phyloP scores from a whole-genome alignment of 805 yeast genomes.

The Metschnikowia matae region DNA sequence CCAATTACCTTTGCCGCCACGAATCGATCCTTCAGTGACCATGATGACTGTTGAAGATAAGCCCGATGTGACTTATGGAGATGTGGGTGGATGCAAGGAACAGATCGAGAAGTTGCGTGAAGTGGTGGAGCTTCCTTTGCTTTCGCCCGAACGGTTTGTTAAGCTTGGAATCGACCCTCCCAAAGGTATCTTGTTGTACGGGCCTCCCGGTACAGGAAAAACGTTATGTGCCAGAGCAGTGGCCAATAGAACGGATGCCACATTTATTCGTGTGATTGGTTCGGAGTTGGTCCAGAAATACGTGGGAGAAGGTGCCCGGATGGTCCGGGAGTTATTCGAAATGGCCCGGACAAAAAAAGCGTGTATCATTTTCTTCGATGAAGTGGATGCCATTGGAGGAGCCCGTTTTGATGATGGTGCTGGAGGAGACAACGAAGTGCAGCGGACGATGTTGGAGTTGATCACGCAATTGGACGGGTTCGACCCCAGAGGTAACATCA shows the following conservation, averaged over 20 bases:
- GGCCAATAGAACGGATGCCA: conserved; percentile 98
- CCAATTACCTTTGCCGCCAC: conserved; percentile 94
- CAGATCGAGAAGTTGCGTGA: conserved; percentile 65
- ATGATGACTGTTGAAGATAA: conserved; percentile 99
- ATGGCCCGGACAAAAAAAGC: conserved; percentile 99
- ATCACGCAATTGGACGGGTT: conserved; percentile 98
- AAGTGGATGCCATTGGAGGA: conserved; percentile 98
- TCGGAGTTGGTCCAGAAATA: conserved; percentile 97
- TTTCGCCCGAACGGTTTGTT: conserved; percentile 95
- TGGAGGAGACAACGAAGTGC: conserved; percentile 98
- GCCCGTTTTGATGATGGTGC: conserved; percentile 99
- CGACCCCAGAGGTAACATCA: conserved; percentile 97
- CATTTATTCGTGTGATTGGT: conserved; percentile 96
- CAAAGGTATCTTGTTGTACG: conserved; percentile 91
- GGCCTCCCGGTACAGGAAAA: conserved; percentile 99
- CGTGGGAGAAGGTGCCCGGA: conserved; percentile 99
- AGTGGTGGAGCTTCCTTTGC: conserved; percentile 25
- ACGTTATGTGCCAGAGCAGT: conserved; percentile 98
- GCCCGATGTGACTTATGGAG: conserved; percentile 97
- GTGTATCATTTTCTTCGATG: conserved; percentile 96
- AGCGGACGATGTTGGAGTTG: conserved; percentile 97
- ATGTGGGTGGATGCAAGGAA: conserved; percentile 98
- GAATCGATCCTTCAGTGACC: conserved; percentile 96
- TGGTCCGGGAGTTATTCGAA: conserved; percentile 97
- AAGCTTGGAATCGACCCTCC: conserved; percentile 98